A percentile compares a stretch with the other conserved stretches of the same genome.
phyloP scores from a whole-genome alignment of 495 filamentous ascomycete species.

The Chaetomium fimeti region DNA sequence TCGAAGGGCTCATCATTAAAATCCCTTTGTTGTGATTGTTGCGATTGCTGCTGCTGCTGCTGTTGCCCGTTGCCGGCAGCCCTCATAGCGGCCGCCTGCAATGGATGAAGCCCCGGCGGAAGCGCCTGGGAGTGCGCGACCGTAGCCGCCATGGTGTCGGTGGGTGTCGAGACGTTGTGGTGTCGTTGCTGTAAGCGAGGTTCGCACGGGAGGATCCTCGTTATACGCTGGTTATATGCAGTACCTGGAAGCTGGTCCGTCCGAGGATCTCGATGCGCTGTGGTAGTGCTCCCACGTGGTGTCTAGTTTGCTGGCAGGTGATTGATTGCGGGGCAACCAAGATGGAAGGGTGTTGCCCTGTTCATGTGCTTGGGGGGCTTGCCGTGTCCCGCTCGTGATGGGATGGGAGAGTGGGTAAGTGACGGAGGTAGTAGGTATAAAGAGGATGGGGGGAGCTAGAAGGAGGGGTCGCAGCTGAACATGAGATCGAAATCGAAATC shows the following conservation, averaged over 20 bases:
- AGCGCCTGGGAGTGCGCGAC: constrained; percentile 35
- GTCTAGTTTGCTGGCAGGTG: constrained; percentile 3
- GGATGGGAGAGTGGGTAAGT: too few relatives aligned
- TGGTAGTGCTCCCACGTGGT: neutral
- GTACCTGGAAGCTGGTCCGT: neutral
- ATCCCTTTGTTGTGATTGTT: constrained; percentile 20
- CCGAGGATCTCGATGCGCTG: neutral
- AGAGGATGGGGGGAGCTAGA: neutral
- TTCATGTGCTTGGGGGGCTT: too few relatives aligned
- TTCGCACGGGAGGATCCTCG: neutral
- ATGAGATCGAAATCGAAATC: constrained; percentile 13
- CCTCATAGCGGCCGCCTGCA: constrained; percentile 31
- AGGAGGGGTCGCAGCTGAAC: neutral
- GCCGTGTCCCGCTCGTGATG: too few relatives aligned
- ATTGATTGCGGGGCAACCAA: neutral
- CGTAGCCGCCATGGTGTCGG: constrained; percentile 34
- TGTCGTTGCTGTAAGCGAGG: neutral
- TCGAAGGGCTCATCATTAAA: constrained; percentile 30
- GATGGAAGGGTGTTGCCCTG: neutral
- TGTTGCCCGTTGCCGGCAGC: constrained; percentile 25
- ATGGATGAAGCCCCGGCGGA: constrained; percentile 33
- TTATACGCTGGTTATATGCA: constrained; percentile 1
- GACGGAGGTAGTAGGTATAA: neutral
- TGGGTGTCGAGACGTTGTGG: neutral
- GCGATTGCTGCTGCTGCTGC: constrained; percentile 25